These are phyloP conservation scores for Leptomonas pyrrhocoris DNA, from an alignment of 208 protist genomes.

Conservation along the genomic window DNA sequence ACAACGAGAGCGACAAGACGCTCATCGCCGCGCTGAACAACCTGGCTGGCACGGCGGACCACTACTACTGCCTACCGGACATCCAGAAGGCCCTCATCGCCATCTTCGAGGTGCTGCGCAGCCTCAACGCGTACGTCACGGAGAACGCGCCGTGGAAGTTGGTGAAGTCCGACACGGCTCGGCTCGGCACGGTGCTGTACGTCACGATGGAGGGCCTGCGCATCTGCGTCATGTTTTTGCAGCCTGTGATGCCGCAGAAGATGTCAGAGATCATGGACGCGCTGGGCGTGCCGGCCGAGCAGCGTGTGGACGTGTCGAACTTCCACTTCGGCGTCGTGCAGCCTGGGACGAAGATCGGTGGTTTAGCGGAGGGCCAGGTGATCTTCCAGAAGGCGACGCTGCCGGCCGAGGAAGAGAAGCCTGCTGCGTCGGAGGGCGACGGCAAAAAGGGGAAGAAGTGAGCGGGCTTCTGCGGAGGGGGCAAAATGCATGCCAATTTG, in stretches of 20 bases:
- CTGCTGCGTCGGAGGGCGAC: background rate
- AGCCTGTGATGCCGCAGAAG: conserved; percentile 87
- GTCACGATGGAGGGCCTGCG: conserved; percentile 90
- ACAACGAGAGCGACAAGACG: conserved; percentile 62
- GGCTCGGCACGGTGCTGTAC: conserved; percentile 90
- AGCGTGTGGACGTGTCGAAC: conserved; percentile 57
- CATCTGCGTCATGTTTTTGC: conserved; percentile 76
- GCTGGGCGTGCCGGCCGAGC: conserved; percentile 74
- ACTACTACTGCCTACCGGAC: conserved; percentile 86
- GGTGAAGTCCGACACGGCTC: conserved; percentile 75
- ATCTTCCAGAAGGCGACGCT: conserved; percentile 73
- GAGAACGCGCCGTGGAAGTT: conserved; percentile 94
- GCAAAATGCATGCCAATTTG: no score
- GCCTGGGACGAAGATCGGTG: conserved; percentile 62
- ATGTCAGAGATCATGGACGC: conserved; percentile 82
- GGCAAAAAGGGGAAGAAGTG: conserved; percentile 27
- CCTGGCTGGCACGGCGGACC: conserved; percentile 74
- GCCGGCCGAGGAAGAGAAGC: conserved; percentile 26
- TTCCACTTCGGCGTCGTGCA: conserved; percentile 71
- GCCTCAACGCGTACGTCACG: conserved; percentile 91
- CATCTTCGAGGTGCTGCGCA: conserved; percentile 88
- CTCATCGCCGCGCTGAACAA: conserved; percentile 70
- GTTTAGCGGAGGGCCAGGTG: conserved; percentile 56
- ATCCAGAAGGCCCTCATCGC: conserved; percentile 85
- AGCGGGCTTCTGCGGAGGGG: no score